phyloP scores from a whole-genome alignment of 345 rosid genomes.

The Pugionium dolabratum region DNA sequence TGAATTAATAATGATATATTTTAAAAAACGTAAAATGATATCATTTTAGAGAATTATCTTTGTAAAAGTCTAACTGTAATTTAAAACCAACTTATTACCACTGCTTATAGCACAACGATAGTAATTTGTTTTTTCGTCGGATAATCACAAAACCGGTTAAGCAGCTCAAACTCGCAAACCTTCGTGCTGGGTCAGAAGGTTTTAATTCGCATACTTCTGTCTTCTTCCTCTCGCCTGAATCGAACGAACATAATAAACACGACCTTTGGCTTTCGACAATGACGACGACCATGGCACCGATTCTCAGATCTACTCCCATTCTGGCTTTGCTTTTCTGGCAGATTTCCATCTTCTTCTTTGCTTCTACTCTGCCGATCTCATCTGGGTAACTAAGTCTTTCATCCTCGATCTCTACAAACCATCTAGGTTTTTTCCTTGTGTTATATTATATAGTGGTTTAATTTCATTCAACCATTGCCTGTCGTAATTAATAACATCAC shows the following conservation, averaged over 20 bases:
- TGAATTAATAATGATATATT: too few relatives aligned
- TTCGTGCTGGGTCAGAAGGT: not conserved
- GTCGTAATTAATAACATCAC: not conserved
- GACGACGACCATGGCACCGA: constrained; percentile 49
- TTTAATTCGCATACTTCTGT: not conserved
- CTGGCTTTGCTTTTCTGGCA: constrained; percentile 36
- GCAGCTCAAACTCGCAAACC: not conserved
- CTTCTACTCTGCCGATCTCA: constrained; percentile 48
- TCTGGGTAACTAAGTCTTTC: constrained; percentile 44
- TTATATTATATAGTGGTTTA: not conserved
- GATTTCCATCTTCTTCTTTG: constrained; percentile 38
- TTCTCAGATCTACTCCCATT: constrained; percentile 46
- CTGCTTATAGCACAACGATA: too few relatives aligned
- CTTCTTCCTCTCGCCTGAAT: not conserved
- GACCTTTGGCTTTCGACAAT: constrained; percentile 19
- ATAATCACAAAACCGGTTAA: too few relatives aligned
- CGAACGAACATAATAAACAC: constrained; percentile 14
- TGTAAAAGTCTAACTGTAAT: too few relatives aligned
- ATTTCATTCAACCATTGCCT: not conserved
- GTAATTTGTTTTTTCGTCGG: too few relatives aligned
- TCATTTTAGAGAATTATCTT: too few relatives aligned
- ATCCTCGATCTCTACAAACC: constrained; percentile 7
- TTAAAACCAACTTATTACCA: too few relatives aligned
- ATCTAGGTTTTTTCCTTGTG: not conserved
- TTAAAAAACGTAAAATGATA: too few relatives aligned